Conservation (phyloP, 2,329 filamentous ascomycete species). For the Colletotrichum gloeosporioides region DNA sequence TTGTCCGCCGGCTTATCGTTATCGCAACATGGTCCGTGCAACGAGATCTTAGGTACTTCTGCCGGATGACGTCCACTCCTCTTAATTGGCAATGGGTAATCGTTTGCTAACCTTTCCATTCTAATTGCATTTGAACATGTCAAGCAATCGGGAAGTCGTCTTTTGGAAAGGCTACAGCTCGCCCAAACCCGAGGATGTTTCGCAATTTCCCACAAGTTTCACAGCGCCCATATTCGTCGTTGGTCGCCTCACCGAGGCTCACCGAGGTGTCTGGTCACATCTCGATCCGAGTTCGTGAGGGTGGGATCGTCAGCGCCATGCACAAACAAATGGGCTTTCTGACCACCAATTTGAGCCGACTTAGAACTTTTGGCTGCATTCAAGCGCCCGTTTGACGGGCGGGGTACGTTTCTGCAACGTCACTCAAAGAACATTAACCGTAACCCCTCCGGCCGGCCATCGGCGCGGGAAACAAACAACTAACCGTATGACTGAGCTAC, state of each 20-base stretch:
- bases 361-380: background rate
- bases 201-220: background rate
- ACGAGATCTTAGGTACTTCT: background rate
- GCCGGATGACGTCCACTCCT: background rate
- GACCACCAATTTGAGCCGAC: background rate
- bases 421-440: background rate
- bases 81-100: background rate
- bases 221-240: background rate
- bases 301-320: background rate
- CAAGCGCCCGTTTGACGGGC: background rate
- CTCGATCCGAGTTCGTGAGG: background rate
- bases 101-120: background rate
- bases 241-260: background rate
- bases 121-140: background rate
- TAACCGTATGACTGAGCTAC: background rate
- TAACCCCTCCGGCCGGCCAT: background rate
- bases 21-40: constrained; percentile 8
- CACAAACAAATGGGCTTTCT: background rate
- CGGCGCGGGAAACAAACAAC: background rate
- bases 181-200: fast-evolving
- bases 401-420: background rate
- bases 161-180: background rate
- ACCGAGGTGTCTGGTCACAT: background rate
- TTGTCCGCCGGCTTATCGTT: constrained; percentile 16
- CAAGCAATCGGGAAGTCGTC: background rate